Base-by-base conservation (phyloP, 1,284 basidiomycete species). In the Apiotrichum laibachii region DNA sequence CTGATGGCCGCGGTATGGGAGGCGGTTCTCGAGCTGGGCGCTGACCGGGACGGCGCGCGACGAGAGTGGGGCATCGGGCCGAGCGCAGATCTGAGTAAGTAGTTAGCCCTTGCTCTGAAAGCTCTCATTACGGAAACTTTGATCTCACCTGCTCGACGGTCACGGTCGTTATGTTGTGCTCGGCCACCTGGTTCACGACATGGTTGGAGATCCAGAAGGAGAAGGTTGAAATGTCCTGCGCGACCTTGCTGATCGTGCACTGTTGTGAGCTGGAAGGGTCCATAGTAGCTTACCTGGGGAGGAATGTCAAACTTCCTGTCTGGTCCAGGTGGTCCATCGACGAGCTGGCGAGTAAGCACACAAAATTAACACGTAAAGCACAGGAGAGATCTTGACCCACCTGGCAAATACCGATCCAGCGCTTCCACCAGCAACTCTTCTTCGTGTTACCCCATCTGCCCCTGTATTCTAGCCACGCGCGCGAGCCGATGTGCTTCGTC, bases 401-500 rank as follows among this genome's bases (percentile, higher is more conserved):
- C 64, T 77, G 74, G 52, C 75, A 78, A 50, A 68, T 69, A 6
- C 62, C 64, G 2, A 70, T 62, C 1, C 70, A 19, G 16, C 59
- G 49, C 45, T 68, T 63, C 72, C 73, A 78, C 71, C 73, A 75
- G 57, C 76, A 78, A 49, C 65, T 60, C 2, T 54, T 57, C 11
- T 70, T 65, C 40, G 47, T 62, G 55, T 78, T 77, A 0, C 76
- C 76, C 67, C 69, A 78, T 10, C 55, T 47, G 10, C 75, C 75
- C 34, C 49, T 53, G 48, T 65, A 78, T 42, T 77, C 73, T 40
- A 75, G 56, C 76, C 76, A 77, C 16, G 61, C 57, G 16, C 59
- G 34, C 12, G 68, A 45, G 10, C 68, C 69, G 2, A 45, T 50
- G 34, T 76, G 72, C 22, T 52, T 50, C 21, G 70, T 26, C 33